A percentile compares a stretch with the other conserved stretches of the same genome.
These are phyloP conservation scores for Hemileia vastatrix DNA, from an alignment of 1,284 basidiomycete species.

Conservation along the genomic window DNA sequence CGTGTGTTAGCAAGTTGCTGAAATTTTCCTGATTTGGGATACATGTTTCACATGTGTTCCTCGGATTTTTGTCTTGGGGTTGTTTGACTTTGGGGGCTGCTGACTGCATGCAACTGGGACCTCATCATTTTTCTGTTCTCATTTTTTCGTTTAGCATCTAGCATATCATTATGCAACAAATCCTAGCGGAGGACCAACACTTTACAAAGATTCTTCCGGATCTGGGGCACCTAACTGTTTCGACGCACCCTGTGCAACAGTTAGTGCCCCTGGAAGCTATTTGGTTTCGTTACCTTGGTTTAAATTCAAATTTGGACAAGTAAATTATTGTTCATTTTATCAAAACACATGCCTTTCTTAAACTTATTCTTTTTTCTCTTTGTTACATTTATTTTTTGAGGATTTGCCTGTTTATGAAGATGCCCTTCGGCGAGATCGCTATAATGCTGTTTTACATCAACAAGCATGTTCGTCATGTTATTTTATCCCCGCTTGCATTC, in stretches of 20 bases:
- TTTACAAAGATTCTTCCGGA: not conserved
- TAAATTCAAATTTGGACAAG: conserved; percentile 12
- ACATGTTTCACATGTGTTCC: too few species aligned
- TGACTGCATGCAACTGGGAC: too few species aligned
- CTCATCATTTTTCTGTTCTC: not conserved
- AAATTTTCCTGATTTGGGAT: too few species aligned
- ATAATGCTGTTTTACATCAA: conserved; percentile 13
- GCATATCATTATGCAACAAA: conserved; percentile 1
- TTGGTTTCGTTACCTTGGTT: conserved; percentile 12
- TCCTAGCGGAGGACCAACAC: not conserved
- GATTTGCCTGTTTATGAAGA: conserved; percentile 13
- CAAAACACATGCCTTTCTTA: not conserved
- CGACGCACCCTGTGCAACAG: not conserved
- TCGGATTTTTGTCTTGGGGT: too few species aligned
- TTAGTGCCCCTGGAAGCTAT: not conserved
- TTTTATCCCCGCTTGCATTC: not conserved
- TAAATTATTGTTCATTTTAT: not conserved
- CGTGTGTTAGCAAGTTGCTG: not conserved
- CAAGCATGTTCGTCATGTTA: conserved; percentile 8
- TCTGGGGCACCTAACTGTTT: not conserved
- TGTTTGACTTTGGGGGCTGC: too few species aligned
- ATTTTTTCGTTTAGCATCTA: not conserved
- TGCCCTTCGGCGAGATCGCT: conserved; percentile 2
- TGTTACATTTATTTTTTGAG: not conserved
- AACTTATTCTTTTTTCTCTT: not conserved